Base-by-base conservation (phyloP, 2,329 filamentous ascomycete genomes). In the Lasiodiplodia hormozganensis region DNA sequence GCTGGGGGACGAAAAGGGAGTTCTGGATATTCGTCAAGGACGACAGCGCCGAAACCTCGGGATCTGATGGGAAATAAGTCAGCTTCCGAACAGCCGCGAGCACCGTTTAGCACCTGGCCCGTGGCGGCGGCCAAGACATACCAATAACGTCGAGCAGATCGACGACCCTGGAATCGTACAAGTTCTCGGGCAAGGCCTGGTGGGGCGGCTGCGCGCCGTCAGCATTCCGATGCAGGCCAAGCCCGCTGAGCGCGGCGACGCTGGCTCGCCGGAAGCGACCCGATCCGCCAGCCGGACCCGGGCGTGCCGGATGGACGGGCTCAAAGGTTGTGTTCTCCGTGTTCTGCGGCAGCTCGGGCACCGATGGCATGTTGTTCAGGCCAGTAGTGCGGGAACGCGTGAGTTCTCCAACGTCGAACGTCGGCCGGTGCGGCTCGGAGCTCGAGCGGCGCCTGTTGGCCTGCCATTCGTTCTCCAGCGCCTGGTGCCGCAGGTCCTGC, bases 1-100 rank as follows among this genome's bases (percentile, higher is more conserved):
- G 83, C 71, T 94, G 90, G 0, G 93, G 93, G 2, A 96, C 83
- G 79, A 96, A 96, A 11, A 97, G 87, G 0, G 93, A 96, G 77
- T 97, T 97, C 75, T 96, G 93, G 23, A 97, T 90, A 74, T 97
- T 97, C 53, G 92, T 96, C 11, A 96, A 86, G 16, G 92, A 95
- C 0, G 92, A 93, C 3, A 97, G 82, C 0, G 93, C 93, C 43
- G 92, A 89, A 3, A 97, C 89, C 80, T 96, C 92, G 52, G 93
- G 92, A 74, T 96, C 93, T 94, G 71, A 40, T 6, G 54, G 12
- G 10, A 21, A 51, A 34, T 69, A 8, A 38, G 52, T 28, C 40
- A 23, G 8, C 28, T 49, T 69, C 65, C 64, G 62, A 43, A 47
- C 16, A 14, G 11, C 43, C 7, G 18, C 21, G 43, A 21, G 60